Evolutionary conservation across 2,329 filamentous ascomycete species (phyloP).

Genomic region (Botrytis pseudocinerea): DNA sequence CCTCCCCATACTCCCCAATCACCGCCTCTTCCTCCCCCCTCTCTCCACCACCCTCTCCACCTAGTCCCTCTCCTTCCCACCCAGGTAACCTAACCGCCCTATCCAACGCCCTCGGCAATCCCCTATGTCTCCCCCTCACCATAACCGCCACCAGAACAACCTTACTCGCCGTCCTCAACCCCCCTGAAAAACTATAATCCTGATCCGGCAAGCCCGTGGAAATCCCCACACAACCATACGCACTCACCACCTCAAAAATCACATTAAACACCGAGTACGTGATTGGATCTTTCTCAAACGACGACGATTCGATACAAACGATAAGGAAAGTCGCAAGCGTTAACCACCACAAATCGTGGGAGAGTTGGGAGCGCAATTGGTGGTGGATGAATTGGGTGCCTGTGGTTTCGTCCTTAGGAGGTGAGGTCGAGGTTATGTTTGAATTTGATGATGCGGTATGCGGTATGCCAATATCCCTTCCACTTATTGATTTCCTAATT

Average conservation of each 20-base stretch:
- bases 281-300: constrained; percentile 52
- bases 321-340: constrained; percentile 61
- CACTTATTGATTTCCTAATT: background rate
- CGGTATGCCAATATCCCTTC: constrained; percentile 17
- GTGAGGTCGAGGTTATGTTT: background rate
- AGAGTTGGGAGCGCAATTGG: constrained; percentile 64
- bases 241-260: constrained; percentile 57
- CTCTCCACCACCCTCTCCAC: background rate
- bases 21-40: background rate
- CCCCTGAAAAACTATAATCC: constrained; percentile 57
- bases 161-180: constrained; percentile 57
- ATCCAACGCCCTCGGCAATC: constrained; percentile 57
- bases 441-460: background rate
- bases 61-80: constrained; percentile 20
- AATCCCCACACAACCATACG: constrained; percentile 63
- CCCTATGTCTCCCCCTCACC: constrained; percentile 57
- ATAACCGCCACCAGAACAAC: constrained; percentile 59
- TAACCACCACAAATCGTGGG: constrained; percentile 68
- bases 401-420: background rate
- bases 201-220: constrained; percentile 55
- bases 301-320: constrained; percentile 57
- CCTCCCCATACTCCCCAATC: background rate
- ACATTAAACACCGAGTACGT: constrained; percentile 62
- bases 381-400: constrained; percentile 32
- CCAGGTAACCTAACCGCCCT: constrained; percentile 51